phyloP scores from a whole-genome alignment of 495 filamentous ascomycete genomes.

The Apiosordaria backusii region DNA sequence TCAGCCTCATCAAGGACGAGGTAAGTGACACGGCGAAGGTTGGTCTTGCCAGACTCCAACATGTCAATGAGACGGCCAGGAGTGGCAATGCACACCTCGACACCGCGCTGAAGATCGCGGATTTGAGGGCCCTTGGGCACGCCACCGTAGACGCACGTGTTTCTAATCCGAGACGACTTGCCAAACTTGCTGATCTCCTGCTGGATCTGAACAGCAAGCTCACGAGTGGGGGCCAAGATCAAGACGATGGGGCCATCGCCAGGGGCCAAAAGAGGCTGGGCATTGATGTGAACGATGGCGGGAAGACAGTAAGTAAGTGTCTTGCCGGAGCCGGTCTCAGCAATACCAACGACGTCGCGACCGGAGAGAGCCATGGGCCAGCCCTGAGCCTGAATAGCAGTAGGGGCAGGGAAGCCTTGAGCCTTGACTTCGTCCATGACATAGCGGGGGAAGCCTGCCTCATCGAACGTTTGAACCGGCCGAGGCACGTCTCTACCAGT shows the following conservation, averaged over 20 bases:
- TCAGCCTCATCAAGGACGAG: slow-evolving; percentile 87
- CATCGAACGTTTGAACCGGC: slow-evolving; percentile 93
- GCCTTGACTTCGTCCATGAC: slow-evolving; percentile 98
- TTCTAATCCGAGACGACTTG: slow-evolving; percentile 95
- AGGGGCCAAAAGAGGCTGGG: slow-evolving; percentile 93
- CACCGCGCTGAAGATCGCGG: slow-evolving; percentile 81
- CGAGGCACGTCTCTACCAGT: slow-evolving; percentile 76
- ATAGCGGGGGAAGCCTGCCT: slow-evolving; percentile 93
- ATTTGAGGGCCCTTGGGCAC: slow-evolving; percentile 96
- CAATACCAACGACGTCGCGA: slow-evolving; percentile 98
- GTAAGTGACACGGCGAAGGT: slow-evolving; percentile 95
- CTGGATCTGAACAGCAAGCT: slow-evolving; percentile 97
- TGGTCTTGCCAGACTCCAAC: slow-evolving; percentile 95
- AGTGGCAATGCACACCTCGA: slow-evolving; percentile 92
- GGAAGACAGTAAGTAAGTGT: slow-evolving; percentile 97
- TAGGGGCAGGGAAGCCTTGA: slow-evolving; percentile 88
- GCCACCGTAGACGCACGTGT: slow-evolving; percentile 98
- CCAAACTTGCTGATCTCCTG: slow-evolving; percentile 93
- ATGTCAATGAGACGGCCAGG: slow-evolving; percentile 98
- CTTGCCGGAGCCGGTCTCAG: slow-evolving; percentile 98
- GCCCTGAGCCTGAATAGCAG: slow-evolving; percentile 95
- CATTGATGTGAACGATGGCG: slow-evolving; percentile 98
- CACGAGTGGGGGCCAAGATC: slow-evolving; percentile 91
- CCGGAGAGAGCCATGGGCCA: slow-evolving; percentile 99
- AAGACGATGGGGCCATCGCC: slow-evolving; percentile 97